These are phyloP conservation scores for Scheffersomyces quercinus DNA, from an alignment of 1,139 yeast genomes.

Conservation along the genomic window DNA sequence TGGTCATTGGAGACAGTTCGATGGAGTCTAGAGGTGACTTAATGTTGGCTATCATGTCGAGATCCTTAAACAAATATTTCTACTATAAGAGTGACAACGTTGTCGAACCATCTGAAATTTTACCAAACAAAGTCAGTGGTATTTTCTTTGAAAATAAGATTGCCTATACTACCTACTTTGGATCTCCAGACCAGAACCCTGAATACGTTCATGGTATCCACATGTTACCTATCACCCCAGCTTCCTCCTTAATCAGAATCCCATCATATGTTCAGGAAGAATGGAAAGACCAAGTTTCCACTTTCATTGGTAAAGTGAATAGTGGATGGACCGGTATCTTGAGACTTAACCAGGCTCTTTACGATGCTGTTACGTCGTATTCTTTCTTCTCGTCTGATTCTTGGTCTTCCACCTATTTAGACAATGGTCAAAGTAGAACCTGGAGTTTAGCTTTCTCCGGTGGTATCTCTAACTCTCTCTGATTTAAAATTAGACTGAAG, in stretches of 20 bases:
- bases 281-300: constrained; percentile 61
- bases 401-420: constrained; percentile 60
- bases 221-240: constrained; percentile 88
- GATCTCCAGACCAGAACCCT: constrained; percentile 39
- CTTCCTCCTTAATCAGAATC: constrained; percentile 72
- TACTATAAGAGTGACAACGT: constrained; percentile 56
- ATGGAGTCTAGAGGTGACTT: constrained; percentile 79
- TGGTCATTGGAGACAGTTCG: constrained; percentile 63
- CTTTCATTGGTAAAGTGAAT: constrained; percentile 53
- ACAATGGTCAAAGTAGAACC: constrained; percentile 85
- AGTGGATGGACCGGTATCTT: constrained; percentile 91
- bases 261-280: constrained; percentile 75
- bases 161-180: constrained; percentile 91
- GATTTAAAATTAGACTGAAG: not conserved
- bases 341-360: constrained; percentile 74
- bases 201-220: constrained; percentile 96
- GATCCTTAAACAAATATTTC: constrained; percentile 66
- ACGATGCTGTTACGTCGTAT: constrained; percentile 67
- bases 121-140: constrained; percentile 72
- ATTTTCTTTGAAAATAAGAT: constrained; percentile 83
- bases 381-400: constrained; percentile 58
- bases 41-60: constrained; percentile 65
- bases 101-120: constrained; percentile 56
- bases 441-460: constrained; percentile 76
- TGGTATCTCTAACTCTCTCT: constrained; percentile 14